Percentiles rank a stretch among this genome's conserved stretches.
These are phyloP conservation scores for Termitomyces sp. DNA, from an alignment of 768 basidiomycete species.

Conservation along the genomic window DNA sequence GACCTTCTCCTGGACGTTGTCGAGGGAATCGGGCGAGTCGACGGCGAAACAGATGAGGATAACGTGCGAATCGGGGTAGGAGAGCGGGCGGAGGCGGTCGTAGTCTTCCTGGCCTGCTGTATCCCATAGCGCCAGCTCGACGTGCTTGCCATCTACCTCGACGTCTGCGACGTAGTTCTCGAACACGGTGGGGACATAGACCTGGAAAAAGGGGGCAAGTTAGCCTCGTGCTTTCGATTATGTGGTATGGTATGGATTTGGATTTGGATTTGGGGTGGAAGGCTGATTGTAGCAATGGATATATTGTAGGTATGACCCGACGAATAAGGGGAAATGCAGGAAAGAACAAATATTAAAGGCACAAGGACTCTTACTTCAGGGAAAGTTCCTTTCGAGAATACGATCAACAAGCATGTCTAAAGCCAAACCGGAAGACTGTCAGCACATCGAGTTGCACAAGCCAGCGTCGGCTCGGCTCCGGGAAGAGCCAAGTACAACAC, in stretches of 20 bases:
- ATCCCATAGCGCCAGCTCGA: conserved; percentile 99
- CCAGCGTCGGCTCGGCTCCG: background rate
- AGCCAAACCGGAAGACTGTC: background rate
- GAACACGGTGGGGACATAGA: conserved; percentile 98
- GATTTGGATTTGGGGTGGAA: background rate
- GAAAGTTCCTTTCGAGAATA: conserved; percentile 95
- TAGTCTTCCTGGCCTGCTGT: conserved; percentile 99
- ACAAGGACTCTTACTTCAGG: conserved; percentile 63
- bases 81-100: conserved; percentile 94
- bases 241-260: no score
- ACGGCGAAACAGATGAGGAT: conserved; percentile 99
- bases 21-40: conserved; percentile 95
- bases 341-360: background rate
- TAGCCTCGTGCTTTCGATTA: conserved; percentile 1
- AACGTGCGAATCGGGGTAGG: conserved; percentile 99
- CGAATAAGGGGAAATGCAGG: background rate
- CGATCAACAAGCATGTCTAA: conserved; percentile 90
- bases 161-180: conserved; percentile 99
- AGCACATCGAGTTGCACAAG: conserved; percentile 1
- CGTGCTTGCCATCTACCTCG: conserved; percentile 96
- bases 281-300: background rate
- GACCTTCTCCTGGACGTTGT: conserved; percentile 99
- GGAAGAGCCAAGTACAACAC: background rate
- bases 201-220: conserved; percentile 41
- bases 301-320: background rate